Evolutionary conservation across 768 basidiomycete species (phyloP).

Genomic region (Naganishia randhawae): DNA sequence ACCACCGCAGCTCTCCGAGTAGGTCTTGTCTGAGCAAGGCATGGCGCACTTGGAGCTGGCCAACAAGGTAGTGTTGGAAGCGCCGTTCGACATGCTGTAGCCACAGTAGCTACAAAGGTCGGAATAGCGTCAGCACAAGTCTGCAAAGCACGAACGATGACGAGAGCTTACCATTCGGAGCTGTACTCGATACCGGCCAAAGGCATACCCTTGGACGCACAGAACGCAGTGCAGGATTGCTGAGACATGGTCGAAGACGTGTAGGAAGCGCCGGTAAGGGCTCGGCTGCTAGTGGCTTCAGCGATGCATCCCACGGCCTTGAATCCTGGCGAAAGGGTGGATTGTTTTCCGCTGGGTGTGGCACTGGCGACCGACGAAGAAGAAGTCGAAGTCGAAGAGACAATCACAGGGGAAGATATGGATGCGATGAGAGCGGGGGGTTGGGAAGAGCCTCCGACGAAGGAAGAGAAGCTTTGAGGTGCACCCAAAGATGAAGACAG

Average conservation of each 20-base stretch:
- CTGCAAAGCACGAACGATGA: too few relatives aligned
- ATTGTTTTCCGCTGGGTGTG: not conserved
- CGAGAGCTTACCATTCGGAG: constrained; percentile 15
- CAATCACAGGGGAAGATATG: not conserved
- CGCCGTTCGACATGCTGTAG: constrained; percentile 44
- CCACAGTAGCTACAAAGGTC: constrained; percentile 47
- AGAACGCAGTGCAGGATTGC: constrained; percentile 30
- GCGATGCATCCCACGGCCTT: constrained; percentile 46
- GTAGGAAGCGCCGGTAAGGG: constrained; percentile 38
- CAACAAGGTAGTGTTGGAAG: constrained; percentile 45
- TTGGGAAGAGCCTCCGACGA: not conserved
- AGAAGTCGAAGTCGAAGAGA: not conserved
- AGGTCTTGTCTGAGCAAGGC: constrained; percentile 37
- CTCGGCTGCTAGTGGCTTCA: constrained; percentile 43
- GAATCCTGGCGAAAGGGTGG: constrained; percentile 13
- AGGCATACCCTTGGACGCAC: constrained; percentile 36
- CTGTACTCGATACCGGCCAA: constrained; percentile 48
- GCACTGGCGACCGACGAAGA: not conserved
- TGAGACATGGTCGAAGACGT: constrained; percentile 45
- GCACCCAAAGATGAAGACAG: not conserved
- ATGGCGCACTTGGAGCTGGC: constrained; percentile 37
- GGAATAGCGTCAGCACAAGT: not conserved
- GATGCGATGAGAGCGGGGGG: not conserved
- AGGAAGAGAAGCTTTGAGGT: not conserved
- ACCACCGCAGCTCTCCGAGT: constrained; percentile 48